These are phyloP conservation scores for Ophiognomonia clavigignenti-juglandacearum DNA, from an alignment of 2,329 filamentous ascomycete genomes.

Conservation along the genomic window DNA sequence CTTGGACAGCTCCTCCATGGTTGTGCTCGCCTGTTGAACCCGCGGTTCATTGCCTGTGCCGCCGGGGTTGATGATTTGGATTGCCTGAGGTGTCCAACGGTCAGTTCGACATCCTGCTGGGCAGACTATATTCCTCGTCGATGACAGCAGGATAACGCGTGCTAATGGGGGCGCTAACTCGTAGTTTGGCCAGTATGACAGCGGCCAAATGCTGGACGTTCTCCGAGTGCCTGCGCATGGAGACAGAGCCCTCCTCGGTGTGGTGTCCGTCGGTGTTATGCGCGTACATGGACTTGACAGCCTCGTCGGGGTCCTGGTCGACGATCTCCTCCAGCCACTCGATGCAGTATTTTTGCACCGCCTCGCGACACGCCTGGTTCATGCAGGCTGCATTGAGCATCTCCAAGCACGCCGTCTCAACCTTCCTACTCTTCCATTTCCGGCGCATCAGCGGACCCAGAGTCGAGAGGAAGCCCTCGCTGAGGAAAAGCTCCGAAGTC, in stretches of 20 bases:
- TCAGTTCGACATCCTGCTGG: constrained; percentile 42
- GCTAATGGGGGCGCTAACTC: constrained; percentile 38
- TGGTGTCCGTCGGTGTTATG: constrained; percentile 49
- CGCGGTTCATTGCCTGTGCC: constrained; percentile 32
- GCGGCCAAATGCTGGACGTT: constrained; percentile 63
- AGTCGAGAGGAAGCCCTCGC: constrained; percentile 76
- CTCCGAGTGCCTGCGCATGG: constrained; percentile 56
- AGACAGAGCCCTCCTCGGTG: constrained; percentile 53
- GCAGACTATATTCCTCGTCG: constrained; percentile 14
- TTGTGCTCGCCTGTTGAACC: constrained; percentile 51
- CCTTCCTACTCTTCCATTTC: constrained; percentile 77
- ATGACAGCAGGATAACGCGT: constrained; percentile 20
- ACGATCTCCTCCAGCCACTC: constrained; percentile 86
- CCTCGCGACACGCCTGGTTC: constrained; percentile 74
- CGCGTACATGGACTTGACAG: constrained; percentile 43
- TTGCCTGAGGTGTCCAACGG: constrained; percentile 44
- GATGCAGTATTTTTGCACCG: constrained; percentile 76
- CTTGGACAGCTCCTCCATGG: constrained; percentile 59
- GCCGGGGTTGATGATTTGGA: constrained; percentile 39
- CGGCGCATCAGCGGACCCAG: constrained; percentile 72
- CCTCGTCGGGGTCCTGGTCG: constrained; percentile 61
- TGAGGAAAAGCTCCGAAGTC: constrained; percentile 75
- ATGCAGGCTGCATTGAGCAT: constrained; percentile 91
- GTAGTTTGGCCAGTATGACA: constrained; percentile 70
- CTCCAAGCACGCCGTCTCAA: constrained; percentile 82